These are phyloP conservation scores for Scenedesmus sp. DNA, from an alignment of 163 green algal genomes.

Conservation along the genomic window DNA sequence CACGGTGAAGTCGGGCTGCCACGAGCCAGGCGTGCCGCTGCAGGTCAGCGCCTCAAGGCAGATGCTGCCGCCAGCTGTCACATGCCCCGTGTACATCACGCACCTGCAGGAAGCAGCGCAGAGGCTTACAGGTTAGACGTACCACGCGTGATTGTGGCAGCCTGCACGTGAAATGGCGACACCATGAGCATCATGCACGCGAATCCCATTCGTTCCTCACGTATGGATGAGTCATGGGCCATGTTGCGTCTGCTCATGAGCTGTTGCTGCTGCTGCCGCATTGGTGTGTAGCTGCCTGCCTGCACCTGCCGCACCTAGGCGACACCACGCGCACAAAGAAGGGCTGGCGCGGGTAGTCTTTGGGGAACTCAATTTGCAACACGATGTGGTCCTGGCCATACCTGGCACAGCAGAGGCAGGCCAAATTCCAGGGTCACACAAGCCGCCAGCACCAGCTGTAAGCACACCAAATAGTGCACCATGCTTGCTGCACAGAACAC, in stretches of 20 bases:
- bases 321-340: constrained; percentile 64
- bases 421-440: no score
- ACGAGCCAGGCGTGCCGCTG: constrained; percentile 60
- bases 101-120: constrained; percentile 7
- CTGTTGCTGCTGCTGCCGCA: not conserved
- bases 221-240: no score
- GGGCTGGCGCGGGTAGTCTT: constrained; percentile 63
- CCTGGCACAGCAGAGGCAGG: no score
- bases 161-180: no score
- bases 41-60: constrained; percentile 75
- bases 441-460: no score
- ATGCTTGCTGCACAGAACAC: no score
- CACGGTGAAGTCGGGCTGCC: constrained; percentile 59
- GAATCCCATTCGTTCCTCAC: no score
- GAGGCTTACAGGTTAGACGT: no score
- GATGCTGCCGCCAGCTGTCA: constrained; percentile 72
- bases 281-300: not conserved
- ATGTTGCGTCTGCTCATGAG: no score
- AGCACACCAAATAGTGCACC: no score
- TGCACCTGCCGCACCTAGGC: constrained; percentile 52
- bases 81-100: constrained; percentile 57
- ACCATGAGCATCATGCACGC: no score
- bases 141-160: no score
- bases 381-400: constrained; percentile 61
- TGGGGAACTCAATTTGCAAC: constrained; percentile 62